Conservation (phyloP, 75 land plant species). For the Selaginella moellendorffii region DNA sequence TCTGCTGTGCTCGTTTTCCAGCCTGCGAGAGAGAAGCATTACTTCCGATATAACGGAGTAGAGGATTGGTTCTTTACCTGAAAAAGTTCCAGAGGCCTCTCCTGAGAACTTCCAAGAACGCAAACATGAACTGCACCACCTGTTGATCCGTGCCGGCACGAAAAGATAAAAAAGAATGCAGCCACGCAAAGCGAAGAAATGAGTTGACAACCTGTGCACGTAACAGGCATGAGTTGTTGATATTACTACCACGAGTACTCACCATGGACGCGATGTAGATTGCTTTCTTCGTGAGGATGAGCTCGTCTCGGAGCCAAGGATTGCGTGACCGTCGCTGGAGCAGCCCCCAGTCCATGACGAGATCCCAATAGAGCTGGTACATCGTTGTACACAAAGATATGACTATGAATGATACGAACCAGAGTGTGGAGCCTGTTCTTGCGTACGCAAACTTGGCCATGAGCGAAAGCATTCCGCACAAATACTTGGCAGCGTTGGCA, state of each 20-base stretch:
- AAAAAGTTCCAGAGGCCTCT: background rate
- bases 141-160: background rate
- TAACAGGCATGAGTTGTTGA: too few species aligned
- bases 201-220: too few species aligned
- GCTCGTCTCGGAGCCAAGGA: constrained; percentile 12
- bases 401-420: constrained; percentile 3
- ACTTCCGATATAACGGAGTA: too few species aligned
- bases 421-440: background rate
- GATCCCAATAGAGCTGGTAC: too few species aligned
- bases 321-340: constrained; percentile 5
- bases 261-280: too few species aligned
- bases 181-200: background rate
- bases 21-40: too few species aligned
- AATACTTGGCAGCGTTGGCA: constrained; percentile 12
- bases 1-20: too few species aligned
- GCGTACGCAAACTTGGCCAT: background rate
- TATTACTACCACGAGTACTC: too few species aligned
- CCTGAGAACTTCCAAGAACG: background rate
- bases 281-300: constrained; percentile 7
- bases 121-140: background rate
- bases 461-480: constrained; percentile 11
- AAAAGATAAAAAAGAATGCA: background rate
- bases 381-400: constrained; percentile 12
- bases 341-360: too few species aligned
- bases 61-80: too few species aligned